Conservation (phyloP, 345 rosid species). For the Eutrema japonicum region DNA sequence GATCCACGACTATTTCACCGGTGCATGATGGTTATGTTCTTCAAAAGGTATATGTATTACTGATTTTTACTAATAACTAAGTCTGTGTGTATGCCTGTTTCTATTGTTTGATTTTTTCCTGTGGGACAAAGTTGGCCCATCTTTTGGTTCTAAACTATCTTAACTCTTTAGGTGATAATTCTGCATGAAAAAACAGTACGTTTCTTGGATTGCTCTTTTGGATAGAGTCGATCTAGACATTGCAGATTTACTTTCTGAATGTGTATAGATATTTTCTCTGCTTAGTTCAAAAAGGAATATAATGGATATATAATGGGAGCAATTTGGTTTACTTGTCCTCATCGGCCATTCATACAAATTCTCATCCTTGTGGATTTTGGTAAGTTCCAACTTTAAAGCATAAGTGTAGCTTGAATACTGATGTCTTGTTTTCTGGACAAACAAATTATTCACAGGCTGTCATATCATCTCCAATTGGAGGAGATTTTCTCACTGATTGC, state of each 20-base stretch:
- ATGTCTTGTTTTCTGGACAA: not conserved
- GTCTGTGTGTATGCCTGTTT: conserved; percentile 14
- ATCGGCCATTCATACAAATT: not conserved
- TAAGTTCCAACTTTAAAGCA: not conserved
- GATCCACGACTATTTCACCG: conserved; percentile 88
- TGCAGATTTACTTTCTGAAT: not conserved
- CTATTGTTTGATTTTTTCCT: not conserved
- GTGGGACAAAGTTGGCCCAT: not conserved
- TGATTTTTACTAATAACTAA: not conserved
- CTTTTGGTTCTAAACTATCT: not conserved
- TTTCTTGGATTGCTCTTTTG: not conserved
- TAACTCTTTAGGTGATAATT: no score
- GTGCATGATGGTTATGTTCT: conserved; percentile 96
- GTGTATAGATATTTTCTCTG: not conserved
- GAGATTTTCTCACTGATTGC: conserved; percentile 91
- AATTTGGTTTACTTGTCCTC: not conserved
- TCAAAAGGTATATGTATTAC: conserved; percentile 66
- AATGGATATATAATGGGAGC: not conserved
- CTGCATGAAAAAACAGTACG: not conserved
- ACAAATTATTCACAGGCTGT: conserved; percentile 57
- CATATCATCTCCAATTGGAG: conserved; percentile 76
- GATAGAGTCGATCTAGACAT: not conserved
- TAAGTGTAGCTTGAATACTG: not conserved
- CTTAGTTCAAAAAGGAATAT: not conserved
- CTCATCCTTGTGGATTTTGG: not conserved